Conservation (phyloP, 2,329 filamentous ascomycete genomes). For the Graphilbum fragrans region DNA sequence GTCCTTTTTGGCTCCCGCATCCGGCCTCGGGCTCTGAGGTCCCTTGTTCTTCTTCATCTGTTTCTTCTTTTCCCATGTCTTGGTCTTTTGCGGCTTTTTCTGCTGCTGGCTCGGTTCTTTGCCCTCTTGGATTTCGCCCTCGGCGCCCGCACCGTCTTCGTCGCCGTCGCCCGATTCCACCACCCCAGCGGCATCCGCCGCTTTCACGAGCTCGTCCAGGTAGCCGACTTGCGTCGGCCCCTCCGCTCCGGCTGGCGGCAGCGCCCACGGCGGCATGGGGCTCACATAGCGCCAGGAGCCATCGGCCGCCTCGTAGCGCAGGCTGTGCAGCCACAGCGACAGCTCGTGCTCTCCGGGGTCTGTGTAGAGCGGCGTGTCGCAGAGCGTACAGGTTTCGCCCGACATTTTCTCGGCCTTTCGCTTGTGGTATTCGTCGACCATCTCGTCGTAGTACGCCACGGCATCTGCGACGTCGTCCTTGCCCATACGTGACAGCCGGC, state of each 20-base stretch:
- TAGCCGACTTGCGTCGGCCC: conserved; percentile 59
- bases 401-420: conserved; percentile 89
- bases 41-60: background rate
- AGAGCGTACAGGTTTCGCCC: conserved; percentile 67
- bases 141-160: background rate
- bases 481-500: conserved; percentile 75
- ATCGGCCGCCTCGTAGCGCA: conserved; percentile 73
- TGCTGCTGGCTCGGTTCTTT: background rate
- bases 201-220: conserved; percentile 46
- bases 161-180: background rate
- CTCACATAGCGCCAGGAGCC: conserved; percentile 84
- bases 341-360: conserved; percentile 86
- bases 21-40: background rate
- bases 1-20: background rate
- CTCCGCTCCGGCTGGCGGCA: conserved; percentile 61
- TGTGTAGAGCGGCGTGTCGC: conserved; percentile 80
- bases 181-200: conserved; percentile 19
- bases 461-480: conserved; percentile 88
- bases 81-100: background rate
- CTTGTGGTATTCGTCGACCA: conserved; percentile 83
- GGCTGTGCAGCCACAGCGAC: conserved; percentile 85
- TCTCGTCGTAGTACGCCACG: conserved; percentile 85
- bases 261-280: conserved; percentile 71
- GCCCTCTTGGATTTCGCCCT: background rate
- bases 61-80: background rate